phyloP scores from a whole-genome alignment of 345 rosid species.

The Gossypium turneri region DNA sequence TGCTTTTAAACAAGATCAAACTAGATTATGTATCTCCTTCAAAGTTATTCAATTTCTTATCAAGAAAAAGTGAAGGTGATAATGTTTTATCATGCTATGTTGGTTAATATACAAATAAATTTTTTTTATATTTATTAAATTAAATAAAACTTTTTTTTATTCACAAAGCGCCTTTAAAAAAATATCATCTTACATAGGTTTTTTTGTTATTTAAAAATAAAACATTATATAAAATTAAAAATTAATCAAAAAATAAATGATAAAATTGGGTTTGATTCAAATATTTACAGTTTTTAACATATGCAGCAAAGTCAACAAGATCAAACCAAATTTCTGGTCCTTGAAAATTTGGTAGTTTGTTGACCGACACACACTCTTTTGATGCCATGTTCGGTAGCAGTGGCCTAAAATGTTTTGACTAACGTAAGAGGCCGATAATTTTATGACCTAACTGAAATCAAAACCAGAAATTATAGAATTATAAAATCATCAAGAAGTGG shows the following conservation, averaged over 20 bases:
- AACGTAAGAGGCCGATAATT: neutral
- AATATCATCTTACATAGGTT: too few relatives aligned
- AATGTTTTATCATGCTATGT: too few relatives aligned
- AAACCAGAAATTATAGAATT: neutral
- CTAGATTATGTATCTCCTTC: neutral
- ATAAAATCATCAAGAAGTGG: neutral
- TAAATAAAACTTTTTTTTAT: too few relatives aligned
- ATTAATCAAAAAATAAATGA: too few relatives aligned
- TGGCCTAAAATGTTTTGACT: conserved; percentile 3
- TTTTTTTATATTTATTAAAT: too few relatives aligned
- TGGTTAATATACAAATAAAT: too few relatives aligned
- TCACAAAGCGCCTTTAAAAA: too few relatives aligned
- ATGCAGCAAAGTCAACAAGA: too few relatives aligned
- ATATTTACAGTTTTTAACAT: too few relatives aligned
- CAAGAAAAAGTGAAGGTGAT: neutral
- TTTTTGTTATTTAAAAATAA: too few relatives aligned
- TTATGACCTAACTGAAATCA: conserved; percentile 3
- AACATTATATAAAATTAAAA: too few relatives aligned
- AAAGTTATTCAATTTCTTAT: neutral
- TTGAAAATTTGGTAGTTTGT: neutral
- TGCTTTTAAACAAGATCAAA: neutral
- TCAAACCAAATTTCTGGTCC: neutral
- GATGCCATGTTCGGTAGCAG: neutral
- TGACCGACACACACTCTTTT: neutral
- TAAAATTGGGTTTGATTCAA: too few relatives aligned